A percentile compares a stretch with the other conserved stretches of the same genome.
phyloP scores from a whole-genome alignment of 2,329 filamentous ascomycete genomes.

The Coniochaeta sp. region DNA sequence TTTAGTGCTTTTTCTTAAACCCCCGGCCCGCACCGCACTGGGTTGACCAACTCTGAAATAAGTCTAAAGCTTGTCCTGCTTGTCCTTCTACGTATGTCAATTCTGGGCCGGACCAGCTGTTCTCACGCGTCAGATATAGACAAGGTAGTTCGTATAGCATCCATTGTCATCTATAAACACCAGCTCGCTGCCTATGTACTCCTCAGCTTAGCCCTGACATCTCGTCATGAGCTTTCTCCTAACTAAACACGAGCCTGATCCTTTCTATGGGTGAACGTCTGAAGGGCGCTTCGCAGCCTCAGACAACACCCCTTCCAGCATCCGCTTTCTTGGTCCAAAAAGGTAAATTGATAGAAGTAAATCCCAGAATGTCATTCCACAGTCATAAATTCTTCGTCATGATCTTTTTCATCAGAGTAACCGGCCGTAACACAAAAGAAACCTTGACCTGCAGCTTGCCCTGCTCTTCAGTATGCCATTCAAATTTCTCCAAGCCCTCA shows the following conservation, averaged over 20 bases:
- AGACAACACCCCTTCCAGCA: neutral
- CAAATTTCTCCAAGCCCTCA: neutral
- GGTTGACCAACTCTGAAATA: neutral
- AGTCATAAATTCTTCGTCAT: conserved; percentile 2
- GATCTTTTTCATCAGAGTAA: neutral
- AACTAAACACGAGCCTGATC: neutral
- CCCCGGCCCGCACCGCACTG: neutral
- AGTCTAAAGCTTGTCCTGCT: neutral
- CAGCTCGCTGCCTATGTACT: neutral
- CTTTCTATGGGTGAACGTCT: neutral
- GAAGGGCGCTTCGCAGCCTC: neutral
- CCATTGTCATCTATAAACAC: conserved; percentile 1
- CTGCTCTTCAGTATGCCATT: neutral
- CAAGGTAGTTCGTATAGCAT: neutral
- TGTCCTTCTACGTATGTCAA: too few relatives aligned
- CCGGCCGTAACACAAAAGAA: conserved; percentile 1
- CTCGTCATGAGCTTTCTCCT: neutral
- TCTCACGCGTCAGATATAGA: neutral
- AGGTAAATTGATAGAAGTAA: neutral
- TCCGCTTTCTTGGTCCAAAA: neutral
- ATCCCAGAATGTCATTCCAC: neutral
- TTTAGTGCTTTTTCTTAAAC: neutral
- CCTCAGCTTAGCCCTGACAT: neutral
- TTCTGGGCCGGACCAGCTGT: neutral
- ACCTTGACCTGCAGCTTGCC: neutral